A percentile compares a stretch with the other conserved stretches of the same genome.
phyloP scores from a whole-genome alignment of 768 basidiomycete genomes.

The Gautieria morchelliformis region DNA sequence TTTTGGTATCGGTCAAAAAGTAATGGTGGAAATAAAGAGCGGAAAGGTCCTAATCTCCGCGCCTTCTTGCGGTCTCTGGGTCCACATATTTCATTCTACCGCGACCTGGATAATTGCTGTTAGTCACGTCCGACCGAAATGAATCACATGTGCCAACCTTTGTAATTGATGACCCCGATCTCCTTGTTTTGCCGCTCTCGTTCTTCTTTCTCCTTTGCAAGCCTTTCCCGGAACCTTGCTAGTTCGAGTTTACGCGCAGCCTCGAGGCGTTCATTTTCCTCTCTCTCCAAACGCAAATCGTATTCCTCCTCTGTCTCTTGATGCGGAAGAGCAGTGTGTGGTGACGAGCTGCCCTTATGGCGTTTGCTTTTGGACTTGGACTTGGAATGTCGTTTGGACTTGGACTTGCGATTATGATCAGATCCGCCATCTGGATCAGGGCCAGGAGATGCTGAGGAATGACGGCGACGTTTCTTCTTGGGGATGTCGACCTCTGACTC shows the following conservation, averaged over 20 bases:
- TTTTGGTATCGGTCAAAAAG: background rate
- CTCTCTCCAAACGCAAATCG: slow-evolving; percentile 54
- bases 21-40: background rate
- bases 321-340: slow-evolving; percentile 7
- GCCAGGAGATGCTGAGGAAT: slow-evolving; percentile 19
- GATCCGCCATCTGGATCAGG: slow-evolving; percentile 15
- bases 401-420: background rate
- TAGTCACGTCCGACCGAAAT: slow-evolving; percentile 13
- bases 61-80: slow-evolving; percentile 11
- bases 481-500: slow-evolving; percentile 12
- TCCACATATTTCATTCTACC: slow-evolving; percentile 19
- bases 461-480: slow-evolving; percentile 17
- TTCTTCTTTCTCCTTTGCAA: slow-evolving; percentile 28
- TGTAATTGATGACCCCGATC: slow-evolving; percentile 48
- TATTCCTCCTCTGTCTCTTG: slow-evolving; percentile 68
- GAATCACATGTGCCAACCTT: slow-evolving; percentile 29
- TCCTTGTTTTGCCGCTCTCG: slow-evolving; percentile 24
- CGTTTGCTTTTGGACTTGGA: slow-evolving; percentile 1
- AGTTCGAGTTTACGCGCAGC: slow-evolving; percentile 38
- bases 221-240: slow-evolving; percentile 21
- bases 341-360: slow-evolving; percentile 9
- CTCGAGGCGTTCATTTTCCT: slow-evolving; percentile 52
- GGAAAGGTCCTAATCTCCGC: background rate
- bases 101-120: slow-evolving; percentile 11
- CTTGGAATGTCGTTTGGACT: background rate